Percentiles rank a stretch among this genome's conserved stretches.
These are phyloP conservation scores for Magnolia sinica DNA, from an alignment of 164 flowering plant species.

Conservation along the genomic window DNA sequence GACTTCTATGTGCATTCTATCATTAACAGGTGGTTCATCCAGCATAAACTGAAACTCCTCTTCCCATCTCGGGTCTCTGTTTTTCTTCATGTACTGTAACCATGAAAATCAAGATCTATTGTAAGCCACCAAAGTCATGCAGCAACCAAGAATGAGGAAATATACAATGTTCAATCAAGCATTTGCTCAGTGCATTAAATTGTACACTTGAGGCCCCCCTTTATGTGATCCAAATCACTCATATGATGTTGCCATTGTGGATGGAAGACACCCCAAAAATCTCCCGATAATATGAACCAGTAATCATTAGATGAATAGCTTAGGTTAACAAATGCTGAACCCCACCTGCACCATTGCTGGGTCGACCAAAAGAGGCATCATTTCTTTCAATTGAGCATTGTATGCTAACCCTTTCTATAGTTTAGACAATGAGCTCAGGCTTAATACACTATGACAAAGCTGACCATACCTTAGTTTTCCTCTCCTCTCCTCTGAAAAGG, in stretches of 20 bases:
- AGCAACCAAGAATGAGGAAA: neutral
- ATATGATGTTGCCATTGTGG: neutral
- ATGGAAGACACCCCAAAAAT: neutral
- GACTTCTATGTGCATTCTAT: slow-evolving; percentile 70
- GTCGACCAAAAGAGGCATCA: neutral
- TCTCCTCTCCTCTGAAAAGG: slow-evolving; percentile 74
- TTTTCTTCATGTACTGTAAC: slow-evolving; percentile 65
- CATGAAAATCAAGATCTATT: neutral
- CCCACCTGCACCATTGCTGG: neutral
- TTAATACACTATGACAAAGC: neutral
- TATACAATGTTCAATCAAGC: neutral
- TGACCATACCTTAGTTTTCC: slow-evolving; percentile 63
- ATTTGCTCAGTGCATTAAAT: neutral
- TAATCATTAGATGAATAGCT: neutral
- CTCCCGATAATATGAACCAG: neutral
- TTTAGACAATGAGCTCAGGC: no score
- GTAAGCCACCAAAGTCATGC: neutral
- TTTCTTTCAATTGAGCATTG: neutral
- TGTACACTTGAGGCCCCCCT: no score
- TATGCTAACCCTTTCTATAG: neutral
- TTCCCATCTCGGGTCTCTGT: slow-evolving; percentile 86
- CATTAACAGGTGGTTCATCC: slow-evolving; percentile 70
- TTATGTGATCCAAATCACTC: neutral
- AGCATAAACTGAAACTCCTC: slow-evolving; percentile 68
- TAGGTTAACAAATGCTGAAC: neutral